A percentile compares a stretch with the other conserved stretches of the same genome.
Conservation (phyloP, 1,284 basidiomycete genomes). For the Rhodofomes roseus region DNA sequence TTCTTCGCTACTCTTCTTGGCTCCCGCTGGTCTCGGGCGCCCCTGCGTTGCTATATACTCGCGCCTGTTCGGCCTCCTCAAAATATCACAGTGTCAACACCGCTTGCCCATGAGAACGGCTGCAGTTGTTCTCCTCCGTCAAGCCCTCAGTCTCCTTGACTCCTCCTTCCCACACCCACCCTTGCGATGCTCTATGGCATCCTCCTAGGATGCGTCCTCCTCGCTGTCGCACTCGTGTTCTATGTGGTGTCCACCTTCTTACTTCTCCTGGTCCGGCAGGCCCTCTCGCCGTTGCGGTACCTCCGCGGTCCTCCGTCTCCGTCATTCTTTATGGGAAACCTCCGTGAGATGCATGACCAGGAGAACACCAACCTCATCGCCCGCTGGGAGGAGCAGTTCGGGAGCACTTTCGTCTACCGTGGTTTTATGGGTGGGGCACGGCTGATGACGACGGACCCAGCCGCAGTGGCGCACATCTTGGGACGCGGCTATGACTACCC, state of each 20-base stretch:
- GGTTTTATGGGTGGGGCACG: constrained; percentile 52
- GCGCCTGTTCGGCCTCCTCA: neutral
- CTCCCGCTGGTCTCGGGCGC: neutral
- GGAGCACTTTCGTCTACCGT: constrained; percentile 50
- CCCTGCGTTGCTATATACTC: neutral
- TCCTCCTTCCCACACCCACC: neutral
- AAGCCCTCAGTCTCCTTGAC: neutral
- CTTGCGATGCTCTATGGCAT: neutral
- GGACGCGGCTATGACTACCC: constrained; percentile 58
- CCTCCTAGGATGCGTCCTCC: constrained; percentile 5
- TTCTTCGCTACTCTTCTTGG: neutral
- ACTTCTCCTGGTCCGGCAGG: constrained; percentile 30
- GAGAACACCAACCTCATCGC: constrained; percentile 51
- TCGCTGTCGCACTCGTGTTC: constrained; percentile 12
- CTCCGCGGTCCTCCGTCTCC: constrained; percentile 36
- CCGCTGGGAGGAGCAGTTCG: constrained; percentile 45
- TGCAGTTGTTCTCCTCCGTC: neutral
- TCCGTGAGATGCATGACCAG: constrained; percentile 52
- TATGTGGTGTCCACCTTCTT: constrained; percentile 33
- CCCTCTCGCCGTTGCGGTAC: constrained; percentile 34
- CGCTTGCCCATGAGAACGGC: neutral
- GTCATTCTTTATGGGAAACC: constrained; percentile 53
- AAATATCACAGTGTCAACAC: neutral
- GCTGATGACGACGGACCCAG: constrained; percentile 57
- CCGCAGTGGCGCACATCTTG: constrained; percentile 59